These are phyloP conservation scores for Lasiosphaeria miniovina DNA, from an alignment of 495 filamentous ascomycete species.

Conservation along the genomic window DNA sequence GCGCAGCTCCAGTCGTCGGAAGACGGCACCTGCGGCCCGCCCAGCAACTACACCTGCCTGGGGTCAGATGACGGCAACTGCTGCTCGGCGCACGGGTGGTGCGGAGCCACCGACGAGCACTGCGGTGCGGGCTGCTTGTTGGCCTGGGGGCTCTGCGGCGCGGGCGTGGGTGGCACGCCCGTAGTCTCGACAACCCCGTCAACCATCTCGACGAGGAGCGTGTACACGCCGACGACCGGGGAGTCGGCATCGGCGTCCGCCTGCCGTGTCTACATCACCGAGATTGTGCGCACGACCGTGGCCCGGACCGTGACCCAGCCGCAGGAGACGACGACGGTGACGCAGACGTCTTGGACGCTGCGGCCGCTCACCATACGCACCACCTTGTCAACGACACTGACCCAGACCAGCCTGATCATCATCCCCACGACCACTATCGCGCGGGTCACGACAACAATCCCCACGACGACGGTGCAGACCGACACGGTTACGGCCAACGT, in stretches of 20 bases:
- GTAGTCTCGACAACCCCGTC: not conserved
- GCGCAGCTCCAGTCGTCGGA: constrained; percentile 16
- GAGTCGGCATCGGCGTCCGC: not conserved
- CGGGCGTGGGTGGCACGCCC: constrained; percentile 1
- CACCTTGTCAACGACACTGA: constrained; percentile 10
- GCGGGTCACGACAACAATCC: constrained; percentile 7
- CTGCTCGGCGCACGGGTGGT: constrained; percentile 33
- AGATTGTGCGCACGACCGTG: constrained; percentile 9
- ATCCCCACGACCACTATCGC: constrained; percentile 9
- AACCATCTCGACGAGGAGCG: constrained; percentile 1
- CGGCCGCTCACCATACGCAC: constrained; percentile 15
- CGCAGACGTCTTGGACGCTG: constrained; percentile 9
- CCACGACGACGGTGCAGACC: constrained; percentile 12
- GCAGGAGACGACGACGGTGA: constrained; percentile 6
- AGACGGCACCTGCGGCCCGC: constrained; percentile 18
- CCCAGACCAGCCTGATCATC: constrained; percentile 5
- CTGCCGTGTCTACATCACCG: constrained; percentile 13
- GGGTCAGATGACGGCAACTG: constrained; percentile 23
- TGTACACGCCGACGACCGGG: not conserved
- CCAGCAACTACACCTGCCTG: constrained; percentile 14
- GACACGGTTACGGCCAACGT: constrained; percentile 9
- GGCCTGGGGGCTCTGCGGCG: constrained; percentile 28
- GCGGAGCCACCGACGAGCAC: constrained; percentile 30
- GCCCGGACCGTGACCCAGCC: constrained; percentile 6
- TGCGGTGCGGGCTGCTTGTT: constrained; percentile 38